These are phyloP conservation scores for Chloranthus sessilifolius DNA, from an alignment of 164 flowering plant genomes.

Conservation along the genomic window DNA sequence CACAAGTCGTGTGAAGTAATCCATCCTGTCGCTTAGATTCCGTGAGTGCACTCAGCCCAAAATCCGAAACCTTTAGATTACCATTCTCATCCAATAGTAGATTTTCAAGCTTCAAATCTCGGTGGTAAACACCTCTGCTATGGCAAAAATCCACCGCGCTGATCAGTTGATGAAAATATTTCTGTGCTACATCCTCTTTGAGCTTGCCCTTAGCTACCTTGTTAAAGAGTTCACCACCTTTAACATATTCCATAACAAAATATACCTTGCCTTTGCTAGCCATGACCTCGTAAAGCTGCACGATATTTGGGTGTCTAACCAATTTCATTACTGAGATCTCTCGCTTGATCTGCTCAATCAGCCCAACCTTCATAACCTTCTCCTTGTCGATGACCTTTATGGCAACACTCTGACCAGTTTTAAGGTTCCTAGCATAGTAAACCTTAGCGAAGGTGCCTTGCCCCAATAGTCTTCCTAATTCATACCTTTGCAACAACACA, in stretches of 20 bases:
- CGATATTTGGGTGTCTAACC: constrained; percentile 64
- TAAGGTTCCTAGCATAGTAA: constrained; percentile 56
- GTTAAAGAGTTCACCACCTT: constrained; percentile 86
- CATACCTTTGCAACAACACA: constrained; percentile 62
- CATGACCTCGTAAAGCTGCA: constrained; percentile 78
- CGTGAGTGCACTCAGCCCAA: constrained; percentile 73
- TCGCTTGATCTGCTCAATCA: constrained; percentile 68
- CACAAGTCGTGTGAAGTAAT: constrained; percentile 78
- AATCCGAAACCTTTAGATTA: constrained; percentile 67
- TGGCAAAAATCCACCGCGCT: constrained; percentile 77
- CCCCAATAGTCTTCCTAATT: constrained; percentile 73
- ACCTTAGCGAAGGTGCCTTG: constrained; percentile 93
- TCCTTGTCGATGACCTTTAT: constrained; percentile 76
- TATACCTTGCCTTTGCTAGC: constrained; percentile 74
- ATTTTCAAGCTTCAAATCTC: constrained; percentile 88
- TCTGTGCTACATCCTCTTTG: constrained; percentile 61
- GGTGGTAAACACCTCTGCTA: constrained; percentile 73
- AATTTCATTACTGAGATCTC: constrained; percentile 76
- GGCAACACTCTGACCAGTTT: constrained; percentile 60
- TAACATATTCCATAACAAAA: constrained; percentile 71
- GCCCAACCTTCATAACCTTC: constrained; percentile 56
- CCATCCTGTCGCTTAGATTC: constrained; percentile 70
- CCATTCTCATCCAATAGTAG: constrained; percentile 72
- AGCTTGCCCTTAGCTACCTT: constrained; percentile 78
- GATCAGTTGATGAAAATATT: constrained; percentile 68